phyloP scores from a whole-genome alignment of 495 filamentous ascomycete genomes.

The Penicillium simplicissimum region DNA sequence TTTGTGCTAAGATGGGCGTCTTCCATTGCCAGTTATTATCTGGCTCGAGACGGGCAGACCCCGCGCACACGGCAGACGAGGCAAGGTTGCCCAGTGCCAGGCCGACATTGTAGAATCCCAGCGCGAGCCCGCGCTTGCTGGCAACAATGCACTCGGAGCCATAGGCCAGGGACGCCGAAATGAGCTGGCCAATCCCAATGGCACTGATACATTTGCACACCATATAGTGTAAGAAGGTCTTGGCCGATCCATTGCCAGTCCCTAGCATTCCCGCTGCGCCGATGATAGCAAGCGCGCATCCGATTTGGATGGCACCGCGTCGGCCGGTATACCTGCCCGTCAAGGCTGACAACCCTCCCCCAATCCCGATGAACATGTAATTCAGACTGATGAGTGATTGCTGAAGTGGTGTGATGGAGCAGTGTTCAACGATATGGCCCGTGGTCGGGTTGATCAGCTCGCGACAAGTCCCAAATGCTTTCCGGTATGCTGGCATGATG shows the following conservation, averaged over 20 bases:
- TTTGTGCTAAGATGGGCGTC: constrained; percentile 33
- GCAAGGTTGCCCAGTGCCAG: constrained; percentile 30
- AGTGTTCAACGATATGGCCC: constrained; percentile 9
- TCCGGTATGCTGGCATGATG: constrained; percentile 32
- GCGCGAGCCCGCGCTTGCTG: constrained; percentile 26
- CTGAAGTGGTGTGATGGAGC: constrained; percentile 27
- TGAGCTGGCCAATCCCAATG: constrained; percentile 29
- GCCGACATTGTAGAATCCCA: constrained; percentile 33
- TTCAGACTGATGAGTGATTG: constrained; percentile 34
- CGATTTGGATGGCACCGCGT: constrained; percentile 24
- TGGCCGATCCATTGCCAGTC: constrained; percentile 18
- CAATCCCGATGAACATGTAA: constrained; percentile 30
- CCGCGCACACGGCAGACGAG: constrained; percentile 30
- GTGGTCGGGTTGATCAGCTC: constrained; percentile 19
- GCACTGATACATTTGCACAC: constrained; percentile 34
- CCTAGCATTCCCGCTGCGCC: constrained; percentile 31
- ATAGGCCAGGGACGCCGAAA: constrained; percentile 23
- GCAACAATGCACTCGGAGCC: constrained; percentile 35
- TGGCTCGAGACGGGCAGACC: constrained; percentile 23
- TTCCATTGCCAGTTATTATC: constrained; percentile 36
- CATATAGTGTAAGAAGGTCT: constrained; percentile 32
- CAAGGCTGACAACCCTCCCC: constrained; percentile 26
- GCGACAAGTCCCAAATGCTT: constrained; percentile 27
- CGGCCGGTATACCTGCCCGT: constrained; percentile 26
- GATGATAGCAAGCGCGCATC: constrained; percentile 22